Evolutionary conservation across 352 stramenopile genomes (phyloP).

Genomic region (Phytopythium boreale): DNA sequence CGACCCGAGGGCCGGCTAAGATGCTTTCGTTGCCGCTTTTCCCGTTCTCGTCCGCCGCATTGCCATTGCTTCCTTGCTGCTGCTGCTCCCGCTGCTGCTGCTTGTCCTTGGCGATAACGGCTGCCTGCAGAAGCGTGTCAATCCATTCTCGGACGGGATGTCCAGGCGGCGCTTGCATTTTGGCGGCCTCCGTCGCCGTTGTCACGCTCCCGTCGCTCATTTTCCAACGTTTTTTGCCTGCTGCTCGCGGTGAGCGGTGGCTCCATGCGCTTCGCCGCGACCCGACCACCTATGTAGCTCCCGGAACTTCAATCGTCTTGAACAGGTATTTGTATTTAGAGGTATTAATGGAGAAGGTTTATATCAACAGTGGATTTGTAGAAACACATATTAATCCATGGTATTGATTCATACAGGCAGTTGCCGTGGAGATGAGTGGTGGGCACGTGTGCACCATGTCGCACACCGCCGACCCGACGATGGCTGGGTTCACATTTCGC

Average conservation of each 20-base stretch:
- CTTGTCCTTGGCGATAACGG: constrained; percentile 70
- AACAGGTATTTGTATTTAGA: constrained; percentile 1
- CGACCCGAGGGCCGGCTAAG: not conserved
- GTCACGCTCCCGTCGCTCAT: constrained; percentile 21
- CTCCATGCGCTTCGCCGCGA: not conserved
- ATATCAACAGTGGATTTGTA: not conserved
- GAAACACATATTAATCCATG: not conserved
- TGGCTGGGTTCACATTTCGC: not conserved
- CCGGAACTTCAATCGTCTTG: not conserved
- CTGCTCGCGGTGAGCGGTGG: not conserved
- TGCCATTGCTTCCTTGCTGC: not conserved
- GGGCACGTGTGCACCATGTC: constrained; percentile 28
- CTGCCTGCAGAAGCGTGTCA: constrained; percentile 72
- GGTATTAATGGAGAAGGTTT: not conserved
- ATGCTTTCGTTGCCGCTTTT: not conserved
- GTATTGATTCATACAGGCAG: constrained; percentile 2
- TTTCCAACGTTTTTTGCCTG: constrained; percentile 6
- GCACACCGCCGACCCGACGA: constrained; percentile 15
- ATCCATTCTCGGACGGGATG: constrained; percentile 72
- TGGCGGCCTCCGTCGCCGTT: constrained; percentile 1
- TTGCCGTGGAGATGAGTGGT: constrained; percentile 6
- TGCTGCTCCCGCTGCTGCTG: constrained; percentile 8
- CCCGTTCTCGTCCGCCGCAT: not conserved
- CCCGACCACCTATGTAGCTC: not conserved
- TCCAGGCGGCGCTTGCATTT: constrained; percentile 14